These are phyloP conservation scores for Acmispon strigosus DNA, from an alignment of 306 rosid species.

Conservation along the genomic window DNA sequence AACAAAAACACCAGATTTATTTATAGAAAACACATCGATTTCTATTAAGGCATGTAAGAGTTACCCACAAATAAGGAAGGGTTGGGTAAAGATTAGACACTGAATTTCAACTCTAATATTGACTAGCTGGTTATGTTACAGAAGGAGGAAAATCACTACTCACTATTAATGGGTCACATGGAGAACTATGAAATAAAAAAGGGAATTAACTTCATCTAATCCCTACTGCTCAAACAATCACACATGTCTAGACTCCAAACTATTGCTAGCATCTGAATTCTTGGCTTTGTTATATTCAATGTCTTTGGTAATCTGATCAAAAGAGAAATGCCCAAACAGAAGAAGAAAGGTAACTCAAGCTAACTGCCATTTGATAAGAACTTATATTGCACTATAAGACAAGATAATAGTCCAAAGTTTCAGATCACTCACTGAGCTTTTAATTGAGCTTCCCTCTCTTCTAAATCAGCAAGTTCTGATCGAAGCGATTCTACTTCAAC, in stretches of 20 bases:
- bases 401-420: not conserved
- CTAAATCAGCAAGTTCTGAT: conserved; percentile 69
- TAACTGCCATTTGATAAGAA: not conserved
- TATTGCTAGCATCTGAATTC: not conserved
- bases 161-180: not conserved
- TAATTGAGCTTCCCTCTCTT: conserved; percentile 83
- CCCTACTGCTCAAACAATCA: not conserved
- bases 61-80: too few species aligned
- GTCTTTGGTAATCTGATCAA: not conserved
- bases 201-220: not conserved
- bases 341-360: not conserved
- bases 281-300: not conserved
- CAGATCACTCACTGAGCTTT: conserved; percentile 70
- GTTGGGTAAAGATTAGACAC: not conserved
- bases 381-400: not conserved
- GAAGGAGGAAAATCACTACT: not conserved
- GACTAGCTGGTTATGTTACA: not conserved
- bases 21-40: not conserved
- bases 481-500: conserved; percentile 75
- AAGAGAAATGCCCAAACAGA: not conserved
- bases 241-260: conserved; percentile 8
- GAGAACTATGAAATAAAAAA: not conserved
- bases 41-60: not conserved
- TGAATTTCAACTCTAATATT: conserved; percentile 2
- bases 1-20: not conserved